Evolutionary conservation across 2,329 filamentous ascomycete genomes (phyloP), one percentile per base, ranked within the genome.

Genomic region (Falciphora oryzae): DNA sequence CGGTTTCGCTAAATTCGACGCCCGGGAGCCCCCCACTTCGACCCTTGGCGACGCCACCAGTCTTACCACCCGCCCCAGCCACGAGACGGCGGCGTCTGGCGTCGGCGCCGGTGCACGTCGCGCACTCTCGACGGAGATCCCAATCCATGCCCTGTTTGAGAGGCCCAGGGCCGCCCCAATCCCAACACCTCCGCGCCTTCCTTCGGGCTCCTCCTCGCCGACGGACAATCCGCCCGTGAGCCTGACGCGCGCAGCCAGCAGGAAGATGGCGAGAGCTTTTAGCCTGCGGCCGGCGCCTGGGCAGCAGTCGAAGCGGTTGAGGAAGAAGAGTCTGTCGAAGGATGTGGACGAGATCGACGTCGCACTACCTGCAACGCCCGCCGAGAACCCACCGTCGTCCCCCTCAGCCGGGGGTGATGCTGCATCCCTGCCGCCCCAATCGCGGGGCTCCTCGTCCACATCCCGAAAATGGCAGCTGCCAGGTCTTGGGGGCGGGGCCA

Each of bases 1-100:
- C n/a, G 57, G 65, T 22, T 65, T 65, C 27, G 64, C 64, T 56
- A 71, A 72, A 64, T 63, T 70, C 50, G 25, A 64, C 57, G 58
- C 32, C 38, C 65, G 65, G 68, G 70, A 66, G 71, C 71, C 65
- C 50, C 58, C 64, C 56, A 69, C 71, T 57, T 69, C 72, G 35
- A 71, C 72, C 8, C 75, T 75, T 60, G 65, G 65, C 53, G 68
- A 72, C 57, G 71, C 73, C 63, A 68, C 66, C 63, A 66, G 35
- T 64, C 29, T 27, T 58, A 61, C 62, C 62, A 59, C 64, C 3
- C 44, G 31, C 27, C 10, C n/a, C 22, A 62, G 53, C 53, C 60
- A 62, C 27, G 61, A 63, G 27, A 32, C 56, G 44, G 61, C 31
- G 38, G 28, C 61, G 66, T n/a, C 67, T 69, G 62, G 68, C 57